Evolutionary conservation across 345 rosid species (phyloP).

Genomic region (Cardamine occulta): DNA sequence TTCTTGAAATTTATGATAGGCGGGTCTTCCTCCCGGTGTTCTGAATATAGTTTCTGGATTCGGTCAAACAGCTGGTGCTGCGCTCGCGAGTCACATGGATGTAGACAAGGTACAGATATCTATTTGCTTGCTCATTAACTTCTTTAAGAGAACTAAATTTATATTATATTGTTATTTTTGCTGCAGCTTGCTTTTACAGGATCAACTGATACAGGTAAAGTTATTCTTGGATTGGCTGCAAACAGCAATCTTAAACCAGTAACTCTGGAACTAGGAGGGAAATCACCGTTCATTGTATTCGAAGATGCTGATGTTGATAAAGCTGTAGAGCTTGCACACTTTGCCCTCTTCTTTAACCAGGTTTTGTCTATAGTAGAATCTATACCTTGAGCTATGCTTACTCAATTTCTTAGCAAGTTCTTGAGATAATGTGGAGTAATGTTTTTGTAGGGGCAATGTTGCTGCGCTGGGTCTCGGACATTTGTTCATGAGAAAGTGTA

Average conservation of each 20-base stretch:
- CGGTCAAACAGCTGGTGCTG: constrained; percentile 86
- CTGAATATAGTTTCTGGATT: constrained; percentile 81
- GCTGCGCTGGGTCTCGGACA: constrained; percentile 97
- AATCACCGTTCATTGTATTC: constrained; percentile 88
- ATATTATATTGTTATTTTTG: not conserved
- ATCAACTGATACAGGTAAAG: constrained; percentile 75
- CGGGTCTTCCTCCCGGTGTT: constrained; percentile 95
- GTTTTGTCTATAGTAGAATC: constrained; percentile 39
- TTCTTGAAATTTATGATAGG: constrained; percentile 50
- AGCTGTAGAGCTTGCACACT: constrained; percentile 93
- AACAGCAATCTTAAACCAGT: constrained; percentile 96
- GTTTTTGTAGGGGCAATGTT: constrained; percentile 83
- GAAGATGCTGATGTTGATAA: constrained; percentile 88
- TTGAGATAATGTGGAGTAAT: constrained; percentile 15
- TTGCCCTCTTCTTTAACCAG: constrained; percentile 95
- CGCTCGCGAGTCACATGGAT: constrained; percentile 89
- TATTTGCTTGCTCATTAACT: not conserved
- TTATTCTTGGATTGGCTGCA: constrained; percentile 78
- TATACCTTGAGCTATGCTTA: not conserved
- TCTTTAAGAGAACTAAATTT: not conserved
- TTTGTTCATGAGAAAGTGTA: constrained; percentile 82
- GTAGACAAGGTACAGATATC: constrained; percentile 79
- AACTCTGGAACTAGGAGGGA: constrained; percentile 94
- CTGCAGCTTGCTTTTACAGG: constrained; percentile 94
- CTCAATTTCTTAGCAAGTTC: not conserved